These are phyloP conservation scores for Nemania diffusa DNA, from an alignment of 2,329 filamentous ascomycete species.

Conservation along the genomic window DNA sequence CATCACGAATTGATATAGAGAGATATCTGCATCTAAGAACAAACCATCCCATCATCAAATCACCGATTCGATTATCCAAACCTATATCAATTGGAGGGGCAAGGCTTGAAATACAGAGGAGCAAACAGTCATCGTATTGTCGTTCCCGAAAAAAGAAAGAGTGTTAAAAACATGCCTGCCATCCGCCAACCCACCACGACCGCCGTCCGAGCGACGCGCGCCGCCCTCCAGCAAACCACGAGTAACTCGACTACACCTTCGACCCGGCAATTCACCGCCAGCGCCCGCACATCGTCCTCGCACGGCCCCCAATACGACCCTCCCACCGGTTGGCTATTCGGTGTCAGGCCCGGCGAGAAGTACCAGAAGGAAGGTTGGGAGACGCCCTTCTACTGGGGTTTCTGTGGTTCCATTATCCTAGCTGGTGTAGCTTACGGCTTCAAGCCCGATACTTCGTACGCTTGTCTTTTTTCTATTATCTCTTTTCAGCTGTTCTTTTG, in stretches of 20 bases:
- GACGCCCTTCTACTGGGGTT: conserved; percentile 83
- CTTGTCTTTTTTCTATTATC: conserved; percentile 48
- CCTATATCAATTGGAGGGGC: too few relatives aligned
- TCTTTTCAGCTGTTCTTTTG: conserved; percentile 29
- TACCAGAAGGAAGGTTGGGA: conserved; percentile 98
- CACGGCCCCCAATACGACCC: conserved; percentile 88
- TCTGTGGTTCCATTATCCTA: conserved; percentile 79
- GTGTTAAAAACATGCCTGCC: conserved; percentile 45
- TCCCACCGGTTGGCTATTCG: conserved; percentile 91
- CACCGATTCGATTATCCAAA: too few relatives aligned
- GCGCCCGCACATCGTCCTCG: conserved; percentile 57
- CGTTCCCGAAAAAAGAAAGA: neutral
- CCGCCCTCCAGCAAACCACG: conserved; percentile 40
- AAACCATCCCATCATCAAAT: too few relatives aligned
- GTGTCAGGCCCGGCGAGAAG: conserved; percentile 94
- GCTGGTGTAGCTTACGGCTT: conserved; percentile 87
- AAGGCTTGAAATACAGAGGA: too few relatives aligned
- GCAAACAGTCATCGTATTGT: neutral
- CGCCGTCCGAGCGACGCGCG: conserved; percentile 47
- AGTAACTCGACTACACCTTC: conserved; percentile 22
- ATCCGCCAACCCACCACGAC: conserved; percentile 43
- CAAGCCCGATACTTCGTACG: conserved; percentile 98
- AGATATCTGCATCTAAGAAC: too few relatives aligned
- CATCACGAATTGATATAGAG: too few relatives aligned
- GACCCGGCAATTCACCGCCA: conserved; percentile 57